Conservation (phyloP, 345 rosid species). For the Cardamine chenopodiifolia region DNA sequence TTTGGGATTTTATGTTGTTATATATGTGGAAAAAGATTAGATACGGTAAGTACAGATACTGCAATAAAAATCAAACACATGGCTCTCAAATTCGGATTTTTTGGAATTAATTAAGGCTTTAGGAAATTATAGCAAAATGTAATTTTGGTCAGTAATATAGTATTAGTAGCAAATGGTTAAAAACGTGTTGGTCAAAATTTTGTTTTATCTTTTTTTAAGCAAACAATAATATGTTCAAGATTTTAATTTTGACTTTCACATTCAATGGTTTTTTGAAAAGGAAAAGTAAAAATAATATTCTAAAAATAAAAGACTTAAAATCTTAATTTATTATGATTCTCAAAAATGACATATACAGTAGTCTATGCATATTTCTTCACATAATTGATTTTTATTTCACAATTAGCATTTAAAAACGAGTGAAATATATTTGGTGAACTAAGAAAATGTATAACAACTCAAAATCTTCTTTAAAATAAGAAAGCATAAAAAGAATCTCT, state of each 20-base stretch:
- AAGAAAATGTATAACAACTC: not conserved
- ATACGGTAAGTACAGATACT: not conserved
- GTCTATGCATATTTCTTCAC: too few species aligned
- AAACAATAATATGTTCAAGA: not conserved
- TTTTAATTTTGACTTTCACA: not conserved
- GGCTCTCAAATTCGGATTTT: constrained; percentile 3
- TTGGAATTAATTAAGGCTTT: not conserved
- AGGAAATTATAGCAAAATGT: not conserved
- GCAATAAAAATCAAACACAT: constrained; percentile 11
- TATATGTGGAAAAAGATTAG: not conserved
- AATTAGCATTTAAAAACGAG: too few species aligned
- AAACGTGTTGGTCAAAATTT: not conserved
- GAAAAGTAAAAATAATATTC: too few species aligned
- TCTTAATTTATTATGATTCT: not conserved
- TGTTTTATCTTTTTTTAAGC: not conserved
- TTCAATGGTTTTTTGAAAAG: not conserved
- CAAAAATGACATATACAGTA: not conserved
- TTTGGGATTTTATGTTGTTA: constrained; percentile 1
- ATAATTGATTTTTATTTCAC: too few species aligned
- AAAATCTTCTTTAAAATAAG: not conserved
- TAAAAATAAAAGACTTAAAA: not conserved
- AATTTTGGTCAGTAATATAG: not conserved
- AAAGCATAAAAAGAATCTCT: not conserved
- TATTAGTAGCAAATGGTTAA: not conserved
- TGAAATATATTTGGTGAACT: not conserved